Evolutionary conservation across 805 yeast genomes (phyloP).

Genomic region (Candida sanyiensis): DNA sequence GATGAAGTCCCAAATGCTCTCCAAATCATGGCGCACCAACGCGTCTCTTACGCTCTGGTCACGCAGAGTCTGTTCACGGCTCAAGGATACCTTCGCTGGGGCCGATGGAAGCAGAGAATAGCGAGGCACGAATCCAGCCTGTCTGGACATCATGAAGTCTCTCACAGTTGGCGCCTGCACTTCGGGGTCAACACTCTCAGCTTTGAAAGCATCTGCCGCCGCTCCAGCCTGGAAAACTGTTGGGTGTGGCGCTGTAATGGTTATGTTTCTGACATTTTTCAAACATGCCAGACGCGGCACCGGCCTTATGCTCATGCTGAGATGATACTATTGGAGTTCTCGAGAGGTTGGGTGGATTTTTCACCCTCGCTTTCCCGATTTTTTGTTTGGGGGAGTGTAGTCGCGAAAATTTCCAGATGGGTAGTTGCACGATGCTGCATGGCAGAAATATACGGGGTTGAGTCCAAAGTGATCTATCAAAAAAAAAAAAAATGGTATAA

Average conservation of each 20-base stretch:
- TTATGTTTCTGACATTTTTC: background rate
- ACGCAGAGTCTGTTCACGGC: background rate
- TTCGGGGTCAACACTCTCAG: background rate
- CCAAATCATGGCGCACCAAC: slow-evolving; percentile 1
- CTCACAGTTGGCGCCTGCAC: slow-evolving; percentile 1
- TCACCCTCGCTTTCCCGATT: background rate
- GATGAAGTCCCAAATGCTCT: slow-evolving; percentile 3
- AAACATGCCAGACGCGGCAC: background rate
- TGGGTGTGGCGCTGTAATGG: slow-evolving; percentile 4
- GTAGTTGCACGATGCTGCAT: background rate
- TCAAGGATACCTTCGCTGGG: background rate
- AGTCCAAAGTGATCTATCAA: too few species aligned
- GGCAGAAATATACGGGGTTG: slow-evolving; percentile 2
- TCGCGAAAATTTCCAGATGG: background rate
- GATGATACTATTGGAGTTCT: too few species aligned
- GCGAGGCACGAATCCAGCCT: background rate
- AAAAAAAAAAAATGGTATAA: too few species aligned
- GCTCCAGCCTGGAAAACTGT: background rate
- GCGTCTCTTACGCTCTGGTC: slow-evolving; percentile 4
- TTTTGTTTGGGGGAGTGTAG: background rate
- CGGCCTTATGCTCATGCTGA: slow-evolving; percentile 1
- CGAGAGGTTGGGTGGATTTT: background rate
- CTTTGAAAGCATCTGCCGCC: background rate
- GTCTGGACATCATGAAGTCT: background rate
- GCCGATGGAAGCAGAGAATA: background rate